Conservation (phyloP, 768 basidiomycete species). For the Collybia mongolica region DNA sequence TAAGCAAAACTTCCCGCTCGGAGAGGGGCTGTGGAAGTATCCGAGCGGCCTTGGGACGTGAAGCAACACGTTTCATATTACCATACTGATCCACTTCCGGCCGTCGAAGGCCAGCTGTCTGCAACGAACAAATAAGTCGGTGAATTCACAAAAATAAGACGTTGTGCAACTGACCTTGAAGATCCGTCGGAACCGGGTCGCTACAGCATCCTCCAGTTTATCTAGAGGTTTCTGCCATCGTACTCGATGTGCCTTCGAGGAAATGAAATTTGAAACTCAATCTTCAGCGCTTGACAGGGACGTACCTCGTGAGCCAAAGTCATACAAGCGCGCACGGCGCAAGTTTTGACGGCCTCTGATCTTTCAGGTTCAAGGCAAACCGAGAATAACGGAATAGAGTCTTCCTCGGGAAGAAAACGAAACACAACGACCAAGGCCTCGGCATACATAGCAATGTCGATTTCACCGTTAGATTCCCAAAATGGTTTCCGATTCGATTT, state of each 20-base stretch:
- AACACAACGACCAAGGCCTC: conserved; percentile 74
- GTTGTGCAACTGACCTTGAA: conserved; percentile 44
- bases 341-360: conserved; percentile 78
- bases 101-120: conserved; percentile 53
- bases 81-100: conserved; percentile 63
- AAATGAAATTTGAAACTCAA: conserved; percentile 1
- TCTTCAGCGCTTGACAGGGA: conserved; percentile 1
- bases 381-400: conserved; percentile 58
- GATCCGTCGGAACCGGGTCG: conserved; percentile 50
- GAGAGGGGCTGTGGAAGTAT: conserved; percentile 53
- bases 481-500: conserved; percentile 54
- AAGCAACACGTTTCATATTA: conserved; percentile 47
- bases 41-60: conserved; percentile 62
- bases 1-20: conserved; percentile 68
- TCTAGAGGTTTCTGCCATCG: conserved; percentile 55
- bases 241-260: conserved; percentile 46
- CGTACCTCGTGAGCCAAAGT: conserved; percentile 67
- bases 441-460: conserved; percentile 74
- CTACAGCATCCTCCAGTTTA: conserved; percentile 43
- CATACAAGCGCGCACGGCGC: conserved; percentile 70
- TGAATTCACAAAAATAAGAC: not conserved
- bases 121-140: not conserved
- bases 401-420: conserved; percentile 65
- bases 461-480: conserved; percentile 69
- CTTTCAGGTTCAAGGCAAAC: conserved; percentile 73